A percentile compares a stretch with the other conserved stretches of the same genome.
Evolutionary conservation across 306 rosid species (phyloP).

Genomic region (Echinosophora koreensis): DNA sequence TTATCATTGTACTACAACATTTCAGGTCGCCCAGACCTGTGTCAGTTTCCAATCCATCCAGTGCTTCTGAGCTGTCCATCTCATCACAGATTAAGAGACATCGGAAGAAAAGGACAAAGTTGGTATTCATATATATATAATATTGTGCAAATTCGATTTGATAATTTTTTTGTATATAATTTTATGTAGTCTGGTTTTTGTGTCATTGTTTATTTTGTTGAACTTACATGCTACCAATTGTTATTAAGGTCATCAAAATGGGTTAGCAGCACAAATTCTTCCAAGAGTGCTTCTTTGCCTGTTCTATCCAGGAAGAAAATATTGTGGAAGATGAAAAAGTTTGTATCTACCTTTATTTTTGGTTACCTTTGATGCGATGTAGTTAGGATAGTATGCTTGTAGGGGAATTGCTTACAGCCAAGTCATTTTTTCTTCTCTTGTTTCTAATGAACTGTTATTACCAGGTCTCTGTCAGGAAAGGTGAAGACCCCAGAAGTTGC

Average conservation of each 20-base stretch:
- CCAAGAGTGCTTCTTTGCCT: conserved; percentile 62
- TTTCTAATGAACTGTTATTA: conserved; percentile 43
- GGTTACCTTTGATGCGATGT: conserved; percentile 28
- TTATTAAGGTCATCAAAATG: conserved; percentile 62
- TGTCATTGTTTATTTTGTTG: conserved; percentile 8
- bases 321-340: conserved; percentile 63
- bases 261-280: conserved; percentile 54
- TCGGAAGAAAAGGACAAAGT: conserved; percentile 70
- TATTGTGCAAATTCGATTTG: conserved; percentile 4
- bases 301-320: conserved; percentile 52
- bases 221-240: conserved; percentile 47
- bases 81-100: conserved; percentile 59
- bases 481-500: conserved; percentile 54
- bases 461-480: conserved; percentile 62
- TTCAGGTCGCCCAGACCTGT: conserved; percentile 65
- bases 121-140: conserved; percentile 52
- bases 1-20: conserved; percentile 35
- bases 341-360: conserved; percentile 51
- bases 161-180: background rate
- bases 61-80: conserved; percentile 52
- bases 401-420: conserved; percentile 31
- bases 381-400: conserved; percentile 45
- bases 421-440: conserved; percentile 3
- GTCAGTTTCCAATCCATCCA: conserved; percentile 50
- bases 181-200: too few relatives aligned